Evolutionary conservation across 2,329 filamentous ascomycete genomes (phyloP).

Genomic region (Xylariaceae sp.): DNA sequence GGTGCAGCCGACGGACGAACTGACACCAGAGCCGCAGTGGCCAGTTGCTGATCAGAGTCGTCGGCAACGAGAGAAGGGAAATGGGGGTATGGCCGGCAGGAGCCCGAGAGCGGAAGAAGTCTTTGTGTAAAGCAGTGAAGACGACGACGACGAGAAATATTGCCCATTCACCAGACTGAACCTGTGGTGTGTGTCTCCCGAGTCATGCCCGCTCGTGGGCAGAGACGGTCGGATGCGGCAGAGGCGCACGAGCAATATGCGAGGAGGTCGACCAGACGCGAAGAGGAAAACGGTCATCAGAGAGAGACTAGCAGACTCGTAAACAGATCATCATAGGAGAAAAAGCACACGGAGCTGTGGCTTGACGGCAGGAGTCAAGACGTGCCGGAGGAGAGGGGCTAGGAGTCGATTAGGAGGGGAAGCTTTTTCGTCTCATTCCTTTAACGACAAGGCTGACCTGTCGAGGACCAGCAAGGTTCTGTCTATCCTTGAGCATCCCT

Average conservation of each 20-base stretch:
- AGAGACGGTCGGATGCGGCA: too few species aligned
- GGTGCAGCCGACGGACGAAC: constrained; percentile 41
- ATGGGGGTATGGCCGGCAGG: too few species aligned
- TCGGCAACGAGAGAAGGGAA: too few species aligned
- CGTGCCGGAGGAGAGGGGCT: constrained; percentile 21
- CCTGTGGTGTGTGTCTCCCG: too few species aligned
- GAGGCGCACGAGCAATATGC: constrained; percentile 2
- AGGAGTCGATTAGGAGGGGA: constrained; percentile 21
- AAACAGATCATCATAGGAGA: constrained; percentile 9
- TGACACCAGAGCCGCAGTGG: constrained; percentile 35
- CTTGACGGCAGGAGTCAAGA: constrained; percentile 21
- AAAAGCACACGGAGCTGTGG: constrained; percentile 15
- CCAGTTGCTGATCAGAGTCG: constrained; percentile 22
- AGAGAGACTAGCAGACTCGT: constrained; percentile 10
- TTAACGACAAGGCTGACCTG: constrained; percentile 30
- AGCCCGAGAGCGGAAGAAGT: too few species aligned
- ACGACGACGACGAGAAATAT: too few species aligned
- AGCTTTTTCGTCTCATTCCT: constrained; percentile 27
- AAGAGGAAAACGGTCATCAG: not conserved
- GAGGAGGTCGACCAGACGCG: constrained; percentile 4
- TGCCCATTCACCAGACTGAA: too few species aligned
- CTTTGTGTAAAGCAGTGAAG: too few species aligned
- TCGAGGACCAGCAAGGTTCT: constrained; percentile 23
- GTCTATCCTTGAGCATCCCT: constrained; percentile 23
- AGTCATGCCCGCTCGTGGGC: too few species aligned